Evolutionary conservation across 306 rosid genomes (phyloP).

Genomic region (Crotalaria pallida): DNA sequence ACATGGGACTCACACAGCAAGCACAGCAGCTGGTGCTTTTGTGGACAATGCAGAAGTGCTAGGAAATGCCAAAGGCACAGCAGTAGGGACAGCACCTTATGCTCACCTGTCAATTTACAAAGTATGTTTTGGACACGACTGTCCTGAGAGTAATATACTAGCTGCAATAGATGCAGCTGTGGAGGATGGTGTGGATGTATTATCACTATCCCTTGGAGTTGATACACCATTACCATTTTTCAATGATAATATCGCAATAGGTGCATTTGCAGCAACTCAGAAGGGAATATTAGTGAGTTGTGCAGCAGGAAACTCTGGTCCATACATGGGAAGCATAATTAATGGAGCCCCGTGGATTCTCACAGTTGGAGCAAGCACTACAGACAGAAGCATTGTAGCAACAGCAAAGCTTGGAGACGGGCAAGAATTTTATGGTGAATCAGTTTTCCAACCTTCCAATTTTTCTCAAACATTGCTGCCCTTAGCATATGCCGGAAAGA

Average conservation of each 20-base stretch:
- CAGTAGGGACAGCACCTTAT: conserved; percentile 64
- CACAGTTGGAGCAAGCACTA: conserved; percentile 58
- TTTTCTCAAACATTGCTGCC: conserved; percentile 34
- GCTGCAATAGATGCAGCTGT: conserved; percentile 48
- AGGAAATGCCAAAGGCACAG: conserved; percentile 72
- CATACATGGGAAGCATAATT: conserved; percentile 27
- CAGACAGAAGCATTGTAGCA: conserved; percentile 51
- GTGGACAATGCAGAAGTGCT: conserved; percentile 39
- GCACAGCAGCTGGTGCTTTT: conserved; percentile 43
- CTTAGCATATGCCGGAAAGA: conserved; percentile 48
- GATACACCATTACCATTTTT: conserved; percentile 42
- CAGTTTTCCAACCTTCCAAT: conserved; percentile 40
- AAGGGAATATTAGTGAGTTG: conserved; percentile 72
- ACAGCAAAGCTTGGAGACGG: conserved; percentile 45
- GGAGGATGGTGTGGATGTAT: conserved; percentile 59
- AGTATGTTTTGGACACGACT: conserved; percentile 35
- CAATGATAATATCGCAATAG: conserved; percentile 49
- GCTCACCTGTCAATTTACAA: conserved; percentile 64
- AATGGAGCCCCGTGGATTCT: conserved; percentile 81
- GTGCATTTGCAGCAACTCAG: conserved; percentile 57
- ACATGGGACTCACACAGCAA: conserved; percentile 49
- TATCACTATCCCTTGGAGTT: conserved; percentile 55
- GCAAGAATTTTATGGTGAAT: conserved; percentile 38
- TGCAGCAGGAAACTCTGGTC: conserved; percentile 65
- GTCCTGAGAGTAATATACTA: conserved; percentile 35